A percentile compares a stretch with the other conserved stretches of the same genome.
phyloP scores from a whole-genome alignment of 129 eudicot species.

The Rutidosis leptorrhynchoides region DNA sequence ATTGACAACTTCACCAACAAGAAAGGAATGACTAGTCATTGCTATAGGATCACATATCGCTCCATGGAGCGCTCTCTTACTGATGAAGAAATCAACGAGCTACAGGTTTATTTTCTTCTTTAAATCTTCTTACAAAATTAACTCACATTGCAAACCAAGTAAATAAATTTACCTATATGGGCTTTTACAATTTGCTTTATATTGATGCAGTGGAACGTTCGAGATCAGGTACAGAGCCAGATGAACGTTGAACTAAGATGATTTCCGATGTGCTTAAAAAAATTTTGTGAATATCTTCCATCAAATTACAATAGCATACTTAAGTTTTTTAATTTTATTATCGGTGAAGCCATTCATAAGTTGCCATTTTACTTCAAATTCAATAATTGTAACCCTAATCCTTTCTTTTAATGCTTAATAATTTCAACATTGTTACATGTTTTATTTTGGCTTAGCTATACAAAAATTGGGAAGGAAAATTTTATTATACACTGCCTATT shows the following conservation, averaged over 20 bases:
- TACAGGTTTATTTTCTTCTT: slow-evolving; percentile 53
- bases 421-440: neutral
- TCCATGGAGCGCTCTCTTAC: slow-evolving; percentile 95
- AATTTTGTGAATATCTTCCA: slow-evolving; percentile 26
- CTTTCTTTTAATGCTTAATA: neutral
- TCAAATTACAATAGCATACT: slow-evolving; percentile 11
- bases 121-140: neutral
- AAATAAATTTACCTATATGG: neutral
- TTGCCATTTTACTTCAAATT: neutral
- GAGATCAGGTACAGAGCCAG: slow-evolving; percentile 76
- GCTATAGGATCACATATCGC: slow-evolving; percentile 81
- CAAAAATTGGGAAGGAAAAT: too few species aligned
- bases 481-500: too few species aligned
- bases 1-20: slow-evolving; percentile 87
- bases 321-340: neutral
- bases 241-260: slow-evolving; percentile 73
- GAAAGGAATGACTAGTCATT: slow-evolving; percentile 96
- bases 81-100: slow-evolving; percentile 81
- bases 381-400: neutral
- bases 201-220: slow-evolving; percentile 61
- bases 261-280: slow-evolving; percentile 7
- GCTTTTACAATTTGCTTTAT: neutral
- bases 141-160: neutral
- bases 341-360: slow-evolving; percentile 19
- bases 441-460: too few species aligned